A percentile compares a stretch with the other conserved stretches of the same genome.
Evolutionary conservation across 208 protist species (phyloP).

Genomic region (Trypanosoma platydactyli): DNA sequence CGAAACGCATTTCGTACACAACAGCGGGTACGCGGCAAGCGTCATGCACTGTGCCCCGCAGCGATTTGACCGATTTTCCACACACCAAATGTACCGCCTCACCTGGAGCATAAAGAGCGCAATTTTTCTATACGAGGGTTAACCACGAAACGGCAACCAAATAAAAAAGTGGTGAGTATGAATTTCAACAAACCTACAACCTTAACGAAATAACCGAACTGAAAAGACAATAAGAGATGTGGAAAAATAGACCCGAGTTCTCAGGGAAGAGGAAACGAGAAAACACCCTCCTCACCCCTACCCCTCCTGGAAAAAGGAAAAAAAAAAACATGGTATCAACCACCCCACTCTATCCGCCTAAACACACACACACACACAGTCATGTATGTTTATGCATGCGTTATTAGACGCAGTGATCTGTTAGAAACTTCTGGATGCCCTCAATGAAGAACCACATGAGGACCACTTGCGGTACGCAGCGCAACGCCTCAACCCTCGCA

Average conservation of each 20-base stretch:
- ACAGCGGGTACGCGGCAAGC: no score
- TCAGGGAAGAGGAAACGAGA: not conserved
- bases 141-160: not conserved
- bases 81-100: no score
- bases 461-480: conserved; percentile 87
- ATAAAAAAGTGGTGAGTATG: not conserved
- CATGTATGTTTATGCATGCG: not conserved
- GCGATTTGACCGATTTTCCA: no score
- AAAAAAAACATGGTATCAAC: no score
- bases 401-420: conserved; percentile 13
- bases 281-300: no score
- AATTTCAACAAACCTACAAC: not conserved
- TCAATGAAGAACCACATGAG: conserved; percentile 92
- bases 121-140: no score
- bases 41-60: no score
- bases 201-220: not conserved
- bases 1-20: no score
- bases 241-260: not conserved
- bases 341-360: not conserved
- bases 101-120: no score
- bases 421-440: conserved; percentile 53
- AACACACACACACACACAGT: not conserved
- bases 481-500: conserved; percentile 63
- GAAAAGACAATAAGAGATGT: not conserved
- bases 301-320: no score